Evolutionary conservation across 2,329 filamentous ascomycete genomes (phyloP), one percentile per base, ranked within the genome.

Genomic region (Penicillium italicum): DNA sequence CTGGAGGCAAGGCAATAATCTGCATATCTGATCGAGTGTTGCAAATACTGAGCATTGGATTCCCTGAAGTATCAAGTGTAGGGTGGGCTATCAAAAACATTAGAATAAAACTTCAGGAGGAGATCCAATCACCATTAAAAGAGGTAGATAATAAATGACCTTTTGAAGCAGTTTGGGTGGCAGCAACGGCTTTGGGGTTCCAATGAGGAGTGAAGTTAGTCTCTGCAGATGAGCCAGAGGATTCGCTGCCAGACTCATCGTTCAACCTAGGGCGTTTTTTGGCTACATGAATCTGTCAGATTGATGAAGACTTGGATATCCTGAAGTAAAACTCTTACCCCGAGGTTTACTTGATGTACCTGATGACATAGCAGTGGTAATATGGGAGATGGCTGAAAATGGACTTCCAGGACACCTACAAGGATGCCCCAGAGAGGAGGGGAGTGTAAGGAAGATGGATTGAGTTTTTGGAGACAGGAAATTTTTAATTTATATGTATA

Each of bases 1-100:
- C 5, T 34, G 24, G 34, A 12, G 20, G 5, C 5, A 7, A 18
- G 16, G 5, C 6, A 28, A 12, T 9, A 4, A 18, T 12, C 18
- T 0, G 0, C 5, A 1, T 2, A 11, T 18, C 10, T 18, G 6
- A 0, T 18, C 1, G 5, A 43, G 3, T 1, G 11, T 4, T 28
- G 41, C 11, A 30, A 18, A 18, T 1, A 5, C 9, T 18, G 3
- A 26, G 26, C 24, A 43, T 28, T 7, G n/a, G n/a, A 5, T 43
- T 43, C 41, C 41, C 16, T 43, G 41, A 26, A 43, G 41, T 18
- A 11, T 43, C 41, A 28, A 43, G 24, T 43, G 41, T 18, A 12
- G 16, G 24, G 40, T 18, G 1, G 16, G 6, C 24, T 43, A 18
- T 30, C 24, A 16, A 28, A 41, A 28, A 6, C n/a, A 30, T 43